Percentiles rank a stretch among this genome's conserved stretches.
These are phyloP conservation scores for Tuber indicum DNA, from an alignment of 495 filamentous ascomycete species.

Conservation along the genomic window DNA sequence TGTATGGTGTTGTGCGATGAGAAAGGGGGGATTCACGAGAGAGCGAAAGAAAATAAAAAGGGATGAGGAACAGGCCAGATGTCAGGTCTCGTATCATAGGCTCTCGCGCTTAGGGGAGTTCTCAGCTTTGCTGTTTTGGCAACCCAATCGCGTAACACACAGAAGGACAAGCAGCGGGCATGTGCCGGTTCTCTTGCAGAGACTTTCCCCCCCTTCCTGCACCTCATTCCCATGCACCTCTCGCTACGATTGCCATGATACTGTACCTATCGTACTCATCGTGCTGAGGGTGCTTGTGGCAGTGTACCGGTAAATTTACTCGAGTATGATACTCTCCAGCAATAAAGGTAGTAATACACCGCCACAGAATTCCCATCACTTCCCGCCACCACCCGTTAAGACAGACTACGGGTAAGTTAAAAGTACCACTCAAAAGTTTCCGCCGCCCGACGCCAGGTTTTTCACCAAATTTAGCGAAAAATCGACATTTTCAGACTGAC, in stretches of 20 bases:
- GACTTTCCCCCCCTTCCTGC: background rate
- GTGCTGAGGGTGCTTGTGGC: background rate
- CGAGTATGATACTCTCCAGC: too few species aligned
- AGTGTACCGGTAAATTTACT: background rate
- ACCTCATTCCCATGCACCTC: background rate
- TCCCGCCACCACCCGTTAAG: background rate
- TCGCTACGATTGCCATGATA: background rate
- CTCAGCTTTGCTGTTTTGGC: background rate
- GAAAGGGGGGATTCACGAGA: background rate
- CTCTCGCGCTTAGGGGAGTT: background rate
- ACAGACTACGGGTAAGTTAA: too few species aligned
- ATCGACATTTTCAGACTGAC: too few species aligned
- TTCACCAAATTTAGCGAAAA: too few species aligned
- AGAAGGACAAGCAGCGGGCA: background rate
- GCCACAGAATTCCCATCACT: background rate
- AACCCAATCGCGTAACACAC: conserved; percentile 2
- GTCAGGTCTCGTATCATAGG: background rate
- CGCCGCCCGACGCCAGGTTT: too few species aligned
- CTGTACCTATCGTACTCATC: too few species aligned
- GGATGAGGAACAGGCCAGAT: conserved; percentile 5
- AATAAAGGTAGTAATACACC: background rate
- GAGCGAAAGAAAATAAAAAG: background rate
- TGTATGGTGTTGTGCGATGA: background rate
- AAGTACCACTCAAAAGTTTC: too few species aligned
- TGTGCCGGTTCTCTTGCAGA: background rate